Base-by-base conservation (phyloP, 2,329 filamentous ascomycete species). In the Cordyceps cicadae region DNA sequence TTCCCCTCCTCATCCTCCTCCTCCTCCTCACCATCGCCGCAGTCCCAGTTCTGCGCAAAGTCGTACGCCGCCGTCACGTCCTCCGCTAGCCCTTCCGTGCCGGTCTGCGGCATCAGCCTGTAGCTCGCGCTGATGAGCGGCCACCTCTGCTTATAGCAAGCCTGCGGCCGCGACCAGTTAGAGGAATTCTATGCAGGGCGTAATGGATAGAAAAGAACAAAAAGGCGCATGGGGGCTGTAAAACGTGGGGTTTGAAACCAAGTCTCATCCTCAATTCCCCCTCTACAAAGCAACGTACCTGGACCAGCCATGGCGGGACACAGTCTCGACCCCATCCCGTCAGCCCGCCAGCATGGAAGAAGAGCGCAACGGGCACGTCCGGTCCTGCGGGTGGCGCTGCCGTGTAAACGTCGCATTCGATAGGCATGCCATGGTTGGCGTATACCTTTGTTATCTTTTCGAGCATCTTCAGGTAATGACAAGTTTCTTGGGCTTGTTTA, bases 331-430 rank as follows among this genome's bases (percentile, higher is more conserved):
- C 67, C 55, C 71, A 73, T n/a, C 66, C 67, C 14, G 70, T 66
- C 6, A 74, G 67, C 0, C 72, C 72, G 17, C 73, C 72, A 0
- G 72, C 67, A 37, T 75, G 73, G 61, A 75, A 75, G 64, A 72
- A 75, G 19, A 75, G 65, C 32, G 74, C 67, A n/a, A 72, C 68
- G 5, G 71, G 70, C 1, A 63, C 60, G 50, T 64, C 60, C 21
- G 63, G 29, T 2, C 68, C 64, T 29, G 34, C 34, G 34, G 34
- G 34, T 1, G 67, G 68, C 63, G 67, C 64, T 5, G 55, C 54
- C 15, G 67, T 63, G 64, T 74, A 75, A 39, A 75, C 63, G 64
- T 74, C 72, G 64, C 72, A 74, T 56, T 73, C 64, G 24, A 75
- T 67, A 12, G 71, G 66, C 21, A 74, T 64, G 48, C 63, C 65